Conservation (phyloP, 2,329 filamentous ascomycete genomes). For the Fusarium setosum region DNA sequence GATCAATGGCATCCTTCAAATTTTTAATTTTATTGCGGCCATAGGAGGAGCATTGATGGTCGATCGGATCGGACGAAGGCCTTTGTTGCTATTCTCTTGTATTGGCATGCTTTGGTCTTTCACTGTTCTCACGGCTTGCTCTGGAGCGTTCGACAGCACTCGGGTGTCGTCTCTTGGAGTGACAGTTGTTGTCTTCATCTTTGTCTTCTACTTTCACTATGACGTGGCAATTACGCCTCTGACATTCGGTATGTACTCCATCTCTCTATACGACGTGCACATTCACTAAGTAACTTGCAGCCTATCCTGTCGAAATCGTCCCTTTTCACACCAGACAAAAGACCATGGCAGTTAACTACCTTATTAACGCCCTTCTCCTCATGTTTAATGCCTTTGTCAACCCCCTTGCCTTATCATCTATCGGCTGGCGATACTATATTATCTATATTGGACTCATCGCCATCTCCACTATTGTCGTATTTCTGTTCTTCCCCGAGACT, state of each 20-base stretch:
- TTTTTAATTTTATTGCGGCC: not conserved
- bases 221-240: not conserved
- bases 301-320: not conserved
- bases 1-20: slow-evolving; percentile 1
- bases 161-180: not conserved
- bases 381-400: not conserved
- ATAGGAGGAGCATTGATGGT: not conserved
- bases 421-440: not conserved
- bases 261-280: not conserved
- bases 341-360: not conserved
- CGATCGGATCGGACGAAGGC: not conserved
- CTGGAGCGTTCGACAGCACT: not conserved
- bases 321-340: not conserved
- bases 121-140: not conserved
- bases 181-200: not conserved
- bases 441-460: not conserved
- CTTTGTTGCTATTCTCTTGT: not conserved
- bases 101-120: not conserved
- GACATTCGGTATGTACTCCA: not conserved
- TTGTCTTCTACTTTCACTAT: slow-evolving; percentile 4
- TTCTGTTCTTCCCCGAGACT: not conserved
- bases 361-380: not conserved
- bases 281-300: not conserved
- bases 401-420: not conserved
- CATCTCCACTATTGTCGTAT: not conserved